Percentiles rank a stretch among this genome's conserved stretches.
Evolutionary conservation across 441 rosid species (phyloP).

Genomic region (Cnidoscolus chayamansa): DNA sequence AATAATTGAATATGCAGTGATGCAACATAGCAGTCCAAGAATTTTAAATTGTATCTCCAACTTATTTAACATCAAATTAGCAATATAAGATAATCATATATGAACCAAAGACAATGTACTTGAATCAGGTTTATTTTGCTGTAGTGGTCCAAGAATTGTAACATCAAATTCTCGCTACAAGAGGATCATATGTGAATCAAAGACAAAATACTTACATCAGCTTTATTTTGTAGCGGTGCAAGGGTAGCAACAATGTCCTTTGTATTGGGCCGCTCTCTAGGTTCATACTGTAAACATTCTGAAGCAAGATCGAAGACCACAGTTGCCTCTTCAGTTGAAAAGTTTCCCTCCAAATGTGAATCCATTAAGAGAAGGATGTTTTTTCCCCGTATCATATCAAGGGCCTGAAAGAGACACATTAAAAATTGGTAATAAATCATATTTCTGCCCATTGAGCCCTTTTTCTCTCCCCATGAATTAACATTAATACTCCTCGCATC

Average conservation of each 20-base stretch:
- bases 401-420: conserved; percentile 48
- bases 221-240: conserved; percentile 70
- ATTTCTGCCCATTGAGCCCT: no score
- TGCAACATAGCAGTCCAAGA: conserved; percentile 7
- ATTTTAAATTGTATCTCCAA: not conserved
- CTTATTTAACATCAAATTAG: not conserved
- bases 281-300: conserved; percentile 83
- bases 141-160: conserved; percentile 69
- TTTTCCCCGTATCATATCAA: conserved; percentile 89
- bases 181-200: not conserved
- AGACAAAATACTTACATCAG: conserved; percentile 52
- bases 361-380: conserved; percentile 84
- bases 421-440: not conserved
- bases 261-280: conserved; percentile 81
- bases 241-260: conserved; percentile 74
- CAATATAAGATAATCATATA: not conserved
- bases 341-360: conserved; percentile 93
- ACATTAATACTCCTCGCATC: no score
- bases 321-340: conserved; percentile 84
- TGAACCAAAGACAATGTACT: conserved; percentile 20
- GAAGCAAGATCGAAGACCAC: conserved; percentile 92
- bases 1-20: not conserved
- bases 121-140: conserved; percentile 79
- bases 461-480: no score
- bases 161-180: conserved; percentile 20